A percentile compares a stretch with the other conserved stretches of the same genome.
Conservation (phyloP, 75 land plant genomes). For the Isoetes taiwanensis region DNA sequence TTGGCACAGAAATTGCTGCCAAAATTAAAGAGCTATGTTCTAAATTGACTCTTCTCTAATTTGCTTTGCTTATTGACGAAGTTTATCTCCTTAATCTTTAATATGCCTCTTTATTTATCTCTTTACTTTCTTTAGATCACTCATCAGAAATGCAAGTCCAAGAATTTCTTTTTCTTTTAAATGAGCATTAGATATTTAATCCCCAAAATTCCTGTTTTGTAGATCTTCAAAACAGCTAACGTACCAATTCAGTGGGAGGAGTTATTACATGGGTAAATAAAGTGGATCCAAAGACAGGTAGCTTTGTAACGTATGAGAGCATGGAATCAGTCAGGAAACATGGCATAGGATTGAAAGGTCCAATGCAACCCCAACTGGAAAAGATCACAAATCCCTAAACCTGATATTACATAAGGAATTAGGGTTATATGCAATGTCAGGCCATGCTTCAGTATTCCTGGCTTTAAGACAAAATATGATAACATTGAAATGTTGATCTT, state of each 20-base stretch:
- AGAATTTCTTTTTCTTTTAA: no score
- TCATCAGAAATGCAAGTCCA: no score
- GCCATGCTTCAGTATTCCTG: slow-evolving; percentile 3
- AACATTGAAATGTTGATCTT: slow-evolving; percentile 7
- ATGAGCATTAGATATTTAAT: no score
- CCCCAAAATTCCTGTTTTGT: no score
- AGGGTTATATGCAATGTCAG: slow-evolving; percentile 1
- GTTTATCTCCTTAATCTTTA: no score
- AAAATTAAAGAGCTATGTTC: no score
- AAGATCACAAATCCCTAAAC: slow-evolving; percentile 5
- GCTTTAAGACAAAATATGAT: background rate
- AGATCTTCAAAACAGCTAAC: slow-evolving; percentile 2
- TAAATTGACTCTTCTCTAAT: no score
- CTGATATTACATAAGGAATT: background rate
- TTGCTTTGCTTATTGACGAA: no score
- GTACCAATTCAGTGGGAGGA: slow-evolving; percentile 3
- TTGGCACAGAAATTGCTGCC: no score
- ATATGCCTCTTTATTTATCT: no score
- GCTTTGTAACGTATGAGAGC: slow-evolving; percentile 2
- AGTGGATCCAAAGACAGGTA: slow-evolving; percentile 3
- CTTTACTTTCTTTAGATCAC: no score
- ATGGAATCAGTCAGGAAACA: background rate
- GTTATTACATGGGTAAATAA: background rate
- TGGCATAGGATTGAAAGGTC: slow-evolving; percentile 3
- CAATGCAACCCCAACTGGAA: slow-evolving; percentile 5